Conservation (phyloP, 495 filamentous ascomycete genomes). For the Neurospora hispaniola region DNA sequence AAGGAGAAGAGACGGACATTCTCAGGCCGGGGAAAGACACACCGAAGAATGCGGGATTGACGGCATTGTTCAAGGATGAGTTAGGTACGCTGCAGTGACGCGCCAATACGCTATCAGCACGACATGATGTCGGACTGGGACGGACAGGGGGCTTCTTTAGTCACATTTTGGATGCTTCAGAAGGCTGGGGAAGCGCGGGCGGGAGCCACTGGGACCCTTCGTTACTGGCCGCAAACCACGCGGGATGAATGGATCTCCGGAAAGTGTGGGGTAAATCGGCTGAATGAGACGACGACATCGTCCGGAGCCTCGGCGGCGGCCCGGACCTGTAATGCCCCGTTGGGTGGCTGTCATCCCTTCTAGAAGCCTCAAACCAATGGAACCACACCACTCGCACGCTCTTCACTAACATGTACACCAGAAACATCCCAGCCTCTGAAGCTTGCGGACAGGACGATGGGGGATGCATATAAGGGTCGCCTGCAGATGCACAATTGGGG, state of each 20-base stretch:
- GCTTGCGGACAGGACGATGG: background rate
- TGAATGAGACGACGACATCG: background rate
- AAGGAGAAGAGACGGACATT: background rate
- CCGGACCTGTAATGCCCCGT: background rate
- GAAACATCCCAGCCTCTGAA: background rate
- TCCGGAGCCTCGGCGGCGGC: background rate
- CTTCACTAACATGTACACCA: background rate
- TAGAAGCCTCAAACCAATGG: background rate
- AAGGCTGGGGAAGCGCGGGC: background rate
- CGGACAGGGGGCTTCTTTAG: background rate
- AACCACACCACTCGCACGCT: background rate
- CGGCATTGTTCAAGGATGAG: background rate
- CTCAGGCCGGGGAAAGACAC: background rate
- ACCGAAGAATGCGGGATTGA: background rate
- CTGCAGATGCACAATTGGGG: background rate
- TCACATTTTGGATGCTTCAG: background rate
- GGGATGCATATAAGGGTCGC: background rate
- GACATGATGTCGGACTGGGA: background rate
- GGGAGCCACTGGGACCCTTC: background rate
- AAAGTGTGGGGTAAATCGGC: conserved; percentile 4
- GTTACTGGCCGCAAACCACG: background rate
- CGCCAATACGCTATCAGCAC: background rate
- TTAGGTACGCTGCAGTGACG: background rate
- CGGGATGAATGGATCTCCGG: conserved; percentile 3
- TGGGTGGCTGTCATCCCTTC: background rate